phyloP scores from a whole-genome alignment of 225 moss, liverwort and hornwort genomes.

The Bryoerythrophyllum caledonicum region DNA sequence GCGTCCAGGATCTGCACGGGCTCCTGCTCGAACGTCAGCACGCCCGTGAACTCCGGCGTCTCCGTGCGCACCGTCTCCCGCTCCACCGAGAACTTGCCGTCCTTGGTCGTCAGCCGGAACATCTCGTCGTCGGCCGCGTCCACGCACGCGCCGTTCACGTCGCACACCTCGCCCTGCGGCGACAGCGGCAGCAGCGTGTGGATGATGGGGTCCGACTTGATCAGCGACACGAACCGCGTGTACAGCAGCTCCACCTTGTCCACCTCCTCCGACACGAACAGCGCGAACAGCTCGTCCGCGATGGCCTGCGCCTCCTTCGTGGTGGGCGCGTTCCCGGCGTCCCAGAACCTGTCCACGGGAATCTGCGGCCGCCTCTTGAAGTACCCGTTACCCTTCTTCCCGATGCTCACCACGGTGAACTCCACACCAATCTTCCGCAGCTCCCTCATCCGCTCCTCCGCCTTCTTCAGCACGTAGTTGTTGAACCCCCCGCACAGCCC shows the following conservation, averaged over 20 bases:
- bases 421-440: constrained; percentile 57
- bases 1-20: constrained; percentile 89
- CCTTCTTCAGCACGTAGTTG: constrained; percentile 76
- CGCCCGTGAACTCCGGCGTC: constrained; percentile 64
- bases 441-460: constrained; percentile 70
- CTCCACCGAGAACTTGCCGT: constrained; percentile 78
- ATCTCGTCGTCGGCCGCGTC: constrained; percentile 89
- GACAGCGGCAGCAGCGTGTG: constrained; percentile 85
- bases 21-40: constrained; percentile 96
- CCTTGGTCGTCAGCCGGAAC: constrained; percentile 80
- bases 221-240: constrained; percentile 88
- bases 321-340: constrained; percentile 66
- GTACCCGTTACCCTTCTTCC: constrained; percentile 79
- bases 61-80: constrained; percentile 59
- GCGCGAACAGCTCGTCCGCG: constrained; percentile 79
- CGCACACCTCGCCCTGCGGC: constrained; percentile 83
- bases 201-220: constrained; percentile 86
- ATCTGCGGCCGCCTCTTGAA: constrained; percentile 74
- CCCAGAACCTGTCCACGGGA: constrained; percentile 55
- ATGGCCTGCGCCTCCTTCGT: constrained; percentile 88
- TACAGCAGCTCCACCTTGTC: constrained; percentile 99
- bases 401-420: constrained; percentile 67
- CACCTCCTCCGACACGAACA: constrained; percentile 89
- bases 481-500: constrained; percentile 87
- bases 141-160: constrained; percentile 70